A percentile compares a stretch with the other conserved stretches of the same genome.
phyloP scores from a whole-genome alignment of 1,139 yeast genomes.

The Diutina rugosa region DNA sequence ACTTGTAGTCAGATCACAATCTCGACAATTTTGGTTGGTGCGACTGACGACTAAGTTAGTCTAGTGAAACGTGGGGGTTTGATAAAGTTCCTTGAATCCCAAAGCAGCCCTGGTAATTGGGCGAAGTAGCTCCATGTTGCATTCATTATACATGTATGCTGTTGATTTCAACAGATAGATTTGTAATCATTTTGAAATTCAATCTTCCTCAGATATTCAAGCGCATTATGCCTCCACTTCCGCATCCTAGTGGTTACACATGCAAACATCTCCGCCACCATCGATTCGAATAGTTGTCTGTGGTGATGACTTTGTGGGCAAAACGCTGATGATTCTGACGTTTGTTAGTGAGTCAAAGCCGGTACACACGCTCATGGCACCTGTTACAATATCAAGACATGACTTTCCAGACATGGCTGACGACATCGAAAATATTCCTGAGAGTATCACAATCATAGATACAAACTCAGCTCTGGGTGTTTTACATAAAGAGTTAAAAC shows the following conservation, averaged over 20 bases:
- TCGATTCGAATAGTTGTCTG: conserved; percentile 54
- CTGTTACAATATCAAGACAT: conserved; percentile 50
- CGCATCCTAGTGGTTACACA: background rate
- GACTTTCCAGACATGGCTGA: conserved; percentile 16
- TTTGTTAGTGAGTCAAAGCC: conserved; percentile 66
- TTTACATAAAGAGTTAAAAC: conserved; percentile 62
- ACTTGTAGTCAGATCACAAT: background rate
- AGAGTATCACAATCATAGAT: conserved; percentile 63
- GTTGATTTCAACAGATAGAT: no score
- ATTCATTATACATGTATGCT: no score
- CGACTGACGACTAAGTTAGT: background rate
- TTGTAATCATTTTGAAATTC: no score
- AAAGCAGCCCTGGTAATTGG: no score
- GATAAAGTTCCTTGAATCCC: no score
- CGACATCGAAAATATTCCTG: conserved; percentile 40
- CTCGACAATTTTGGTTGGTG: background rate
- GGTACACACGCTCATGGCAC: conserved; percentile 67
- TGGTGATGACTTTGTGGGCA: conserved; percentile 94
- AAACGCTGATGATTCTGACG: conserved; percentile 63
- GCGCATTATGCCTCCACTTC: background rate
- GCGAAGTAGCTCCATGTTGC: no score
- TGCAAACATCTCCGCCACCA: background rate
- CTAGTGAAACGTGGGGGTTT: no score
- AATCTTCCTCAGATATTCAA: no score
- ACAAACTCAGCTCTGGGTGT: conserved; percentile 55